Conservation (phyloP, 1,284 basidiomycete genomes). For the Irpex sp. region DNA sequence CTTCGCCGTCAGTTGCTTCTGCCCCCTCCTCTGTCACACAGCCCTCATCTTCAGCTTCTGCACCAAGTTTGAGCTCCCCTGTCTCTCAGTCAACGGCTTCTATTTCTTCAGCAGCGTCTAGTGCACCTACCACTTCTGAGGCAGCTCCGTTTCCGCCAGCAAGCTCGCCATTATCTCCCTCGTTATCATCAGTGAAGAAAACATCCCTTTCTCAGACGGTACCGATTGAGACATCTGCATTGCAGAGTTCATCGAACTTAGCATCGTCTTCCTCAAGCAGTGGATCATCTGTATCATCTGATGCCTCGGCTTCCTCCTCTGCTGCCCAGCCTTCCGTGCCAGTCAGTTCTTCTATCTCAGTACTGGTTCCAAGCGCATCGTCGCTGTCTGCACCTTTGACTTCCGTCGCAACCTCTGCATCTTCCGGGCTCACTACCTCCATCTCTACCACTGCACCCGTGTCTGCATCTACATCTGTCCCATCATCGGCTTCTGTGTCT, state of each 20-base stretch:
- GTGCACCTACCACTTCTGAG: background rate
- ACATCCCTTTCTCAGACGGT: background rate
- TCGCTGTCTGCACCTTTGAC: background rate
- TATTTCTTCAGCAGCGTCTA: background rate
- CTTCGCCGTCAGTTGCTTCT: background rate
- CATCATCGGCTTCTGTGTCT: background rate
- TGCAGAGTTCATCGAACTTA: background rate
- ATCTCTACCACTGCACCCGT: slow-evolving; percentile 3
- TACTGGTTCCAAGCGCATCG: background rate
- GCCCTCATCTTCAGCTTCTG: background rate
- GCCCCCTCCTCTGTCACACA: background rate
- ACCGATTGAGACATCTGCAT: background rate
- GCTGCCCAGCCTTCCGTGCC: background rate
- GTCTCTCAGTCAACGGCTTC: background rate
- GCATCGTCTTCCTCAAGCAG: slow-evolving; percentile 3
- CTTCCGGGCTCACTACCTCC: background rate
- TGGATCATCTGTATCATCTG: slow-evolving; percentile 1
- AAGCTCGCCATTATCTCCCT: background rate
- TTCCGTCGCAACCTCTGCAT: slow-evolving; percentile 3
- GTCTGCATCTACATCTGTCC: background rate
- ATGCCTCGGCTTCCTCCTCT: background rate
- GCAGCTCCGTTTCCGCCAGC: background rate
- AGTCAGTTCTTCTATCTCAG: background rate
- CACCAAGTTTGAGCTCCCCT: background rate
- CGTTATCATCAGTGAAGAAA: background rate